Conservation (phyloP, 2,329 filamentous ascomycete species). For the Sclerotinia spermophila region DNA sequence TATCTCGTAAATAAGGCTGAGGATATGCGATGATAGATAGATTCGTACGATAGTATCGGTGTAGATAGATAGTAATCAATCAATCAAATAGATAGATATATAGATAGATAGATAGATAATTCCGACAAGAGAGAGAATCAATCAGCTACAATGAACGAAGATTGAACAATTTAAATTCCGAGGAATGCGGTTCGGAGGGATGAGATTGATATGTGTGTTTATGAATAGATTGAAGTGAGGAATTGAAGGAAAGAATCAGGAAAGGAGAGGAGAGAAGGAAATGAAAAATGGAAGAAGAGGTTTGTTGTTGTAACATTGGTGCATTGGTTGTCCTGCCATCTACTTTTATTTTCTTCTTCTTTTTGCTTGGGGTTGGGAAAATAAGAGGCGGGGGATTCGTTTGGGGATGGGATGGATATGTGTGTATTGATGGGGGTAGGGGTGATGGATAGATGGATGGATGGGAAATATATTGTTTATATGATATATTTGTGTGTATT, state of each 20-base stretch:
- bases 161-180: too few relatives aligned
- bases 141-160: too few relatives aligned
- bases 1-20: neutral
- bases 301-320: neutral
- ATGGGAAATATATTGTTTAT: too few relatives aligned
- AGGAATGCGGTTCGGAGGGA: neutral
- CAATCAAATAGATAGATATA: neutral
- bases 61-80: neutral
- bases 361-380: slow-evolving; percentile 7
- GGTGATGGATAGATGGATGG: neutral
- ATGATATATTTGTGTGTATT: too few relatives aligned
- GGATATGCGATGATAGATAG: neutral
- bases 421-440: neutral
- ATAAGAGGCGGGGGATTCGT: slow-evolving; percentile 2
- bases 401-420: neutral
- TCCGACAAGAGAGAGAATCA: neutral
- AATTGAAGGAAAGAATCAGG: slow-evolving; percentile 1
- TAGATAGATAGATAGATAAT: too few relatives aligned
- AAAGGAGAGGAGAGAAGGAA: neutral
- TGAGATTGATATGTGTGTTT: neutral
- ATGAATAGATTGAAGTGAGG: neutral
- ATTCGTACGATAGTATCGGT: neutral
- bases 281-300: neutral
- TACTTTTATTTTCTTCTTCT: slow-evolving; percentile 15
- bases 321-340: slow-evolving; percentile 24